A percentile compares a stretch with the other conserved stretches of the same genome.
Conservation (phyloP, 2,329 filamentous ascomycete genomes). For the Diaporthe destruens region DNA sequence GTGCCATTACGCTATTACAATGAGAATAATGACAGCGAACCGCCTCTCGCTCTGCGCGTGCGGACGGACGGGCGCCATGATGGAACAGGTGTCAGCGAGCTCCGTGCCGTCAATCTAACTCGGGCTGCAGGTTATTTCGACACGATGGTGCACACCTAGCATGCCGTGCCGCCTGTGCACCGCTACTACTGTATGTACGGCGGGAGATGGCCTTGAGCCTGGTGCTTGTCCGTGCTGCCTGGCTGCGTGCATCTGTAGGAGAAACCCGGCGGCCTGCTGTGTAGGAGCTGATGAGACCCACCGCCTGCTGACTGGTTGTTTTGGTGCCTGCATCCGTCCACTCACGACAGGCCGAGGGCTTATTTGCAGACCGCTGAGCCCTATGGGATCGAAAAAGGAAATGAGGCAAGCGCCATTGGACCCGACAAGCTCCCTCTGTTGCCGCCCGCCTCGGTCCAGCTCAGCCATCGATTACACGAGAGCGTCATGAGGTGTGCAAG, state of each 20-base stretch:
- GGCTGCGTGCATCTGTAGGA: neutral
- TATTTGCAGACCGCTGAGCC: neutral
- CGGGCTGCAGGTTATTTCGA: neutral
- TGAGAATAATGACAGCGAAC: constrained; percentile 5
- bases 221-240: neutral
- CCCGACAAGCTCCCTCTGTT: constrained; percentile 18
- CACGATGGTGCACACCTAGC: constrained; percentile 13
- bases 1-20: constrained; percentile 10
- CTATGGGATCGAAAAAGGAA: constrained; percentile 20
- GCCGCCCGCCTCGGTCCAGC: constrained; percentile 14
- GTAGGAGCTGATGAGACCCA: constrained; percentile 13
- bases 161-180: constrained; percentile 20
- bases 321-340: constrained; percentile 6
- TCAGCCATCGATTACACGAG: constrained; percentile 12
- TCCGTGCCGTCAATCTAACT: neutral
- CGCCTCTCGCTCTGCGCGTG: neutral
- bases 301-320: neutral
- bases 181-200: neutral
- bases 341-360: constrained; percentile 7
- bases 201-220: neutral
- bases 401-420: constrained; percentile 20
- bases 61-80: neutral
- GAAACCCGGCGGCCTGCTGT: neutral
- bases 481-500: constrained; percentile 24
- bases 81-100: neutral